Evolutionary conservation across 1,139 yeast genomes (phyloP), one percentile per base, ranked within the genome.

Genomic region (Kurtzmaniella natalensis): DNA sequence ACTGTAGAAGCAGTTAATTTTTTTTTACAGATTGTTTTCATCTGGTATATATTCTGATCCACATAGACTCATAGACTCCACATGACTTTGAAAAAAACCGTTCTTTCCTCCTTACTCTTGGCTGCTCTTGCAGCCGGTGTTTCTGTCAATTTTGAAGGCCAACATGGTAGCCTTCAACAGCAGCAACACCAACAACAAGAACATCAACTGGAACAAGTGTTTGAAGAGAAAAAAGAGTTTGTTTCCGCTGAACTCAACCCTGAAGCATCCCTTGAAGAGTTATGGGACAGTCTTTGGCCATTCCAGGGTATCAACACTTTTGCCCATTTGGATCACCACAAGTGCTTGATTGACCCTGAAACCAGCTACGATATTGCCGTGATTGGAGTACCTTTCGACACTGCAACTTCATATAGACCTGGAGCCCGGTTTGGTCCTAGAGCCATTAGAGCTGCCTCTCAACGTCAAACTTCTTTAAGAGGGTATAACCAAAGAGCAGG

Each of bases 401-500:
- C 89, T 3, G 88, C 87, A 0, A 77, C 77, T 0, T 74, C 86
- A 2, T 82, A 78, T 51, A 64, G 89, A 39, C 74, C 86, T 0
- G 89, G 92, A 14, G 88, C 94, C 5, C 61, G 94, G 38, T 83
- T 83, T 55, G 94, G 94, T 1, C 94, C 94, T 3, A 62, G 84
- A 33, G 85, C 87, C 3, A 78, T 83, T 33, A 63, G 94, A 39
- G 64, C 72, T 4, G 88, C 87, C 2, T 80, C 88, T 1, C 86
- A 79, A 57, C 69, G 94, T 48, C 92, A 82, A 51, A 74, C 74
- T 5, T 55, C 78, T 1, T 55, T 76, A 35, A 63, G 89, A 39
- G 88, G 87, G 1, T 83, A 74, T 59, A 83, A 82, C 48, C 73
- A 72, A 41, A 60, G 88, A 30, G 87, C 88, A 3, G 61, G 64